A percentile compares a stretch with the other conserved stretches of the same genome.
phyloP scores from a whole-genome alignment of 2,329 filamentous ascomycete genomes.

The Tolypocladium pustulatum region DNA sequence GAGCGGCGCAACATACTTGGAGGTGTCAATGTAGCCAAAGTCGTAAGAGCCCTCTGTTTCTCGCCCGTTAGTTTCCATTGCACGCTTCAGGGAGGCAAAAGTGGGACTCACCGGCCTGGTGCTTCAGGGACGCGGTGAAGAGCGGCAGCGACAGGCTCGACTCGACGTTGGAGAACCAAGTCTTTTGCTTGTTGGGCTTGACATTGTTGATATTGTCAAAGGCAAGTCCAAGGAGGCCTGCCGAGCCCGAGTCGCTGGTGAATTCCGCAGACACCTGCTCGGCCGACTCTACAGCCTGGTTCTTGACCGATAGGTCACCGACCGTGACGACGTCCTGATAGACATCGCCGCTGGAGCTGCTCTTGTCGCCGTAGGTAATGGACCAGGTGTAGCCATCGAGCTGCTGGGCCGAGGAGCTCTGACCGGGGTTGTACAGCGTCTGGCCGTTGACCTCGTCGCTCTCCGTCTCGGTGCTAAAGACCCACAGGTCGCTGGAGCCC shows the following conservation, averaged over 20 bases:
- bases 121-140: slow-evolving; percentile 60
- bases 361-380: slow-evolving; percentile 33
- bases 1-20: slow-evolving; percentile 52
- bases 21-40: slow-evolving; percentile 58
- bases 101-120: slow-evolving; percentile 11
- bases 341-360: slow-evolving; percentile 29
- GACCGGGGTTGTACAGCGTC: slow-evolving; percentile 24
- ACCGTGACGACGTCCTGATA: slow-evolving; percentile 32
- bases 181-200: slow-evolving; percentile 26
- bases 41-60: slow-evolving; percentile 51
- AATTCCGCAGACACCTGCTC: slow-evolving; percentile 27
- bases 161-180: slow-evolving; percentile 27
- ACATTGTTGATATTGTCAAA: slow-evolving; percentile 32
- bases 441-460: slow-evolving; percentile 25
- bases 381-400: slow-evolving; percentile 26
- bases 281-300: slow-evolving; percentile 33
- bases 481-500: slow-evolving; percentile 16
- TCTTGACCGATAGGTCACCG: slow-evolving; percentile 27
- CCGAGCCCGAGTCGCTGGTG: slow-evolving; percentile 26
- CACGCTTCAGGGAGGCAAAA: background rate
- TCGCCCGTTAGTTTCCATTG: background rate
- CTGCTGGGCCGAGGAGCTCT: slow-evolving; percentile 26
- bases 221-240: slow-evolving; percentile 32
- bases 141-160: slow-evolving; percentile 23
- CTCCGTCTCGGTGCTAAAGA: slow-evolving; percentile 32